These are phyloP conservation scores for Euclidium syriacum DNA, from an alignment of 345 rosid genomes.

Conservation along the genomic window DNA sequence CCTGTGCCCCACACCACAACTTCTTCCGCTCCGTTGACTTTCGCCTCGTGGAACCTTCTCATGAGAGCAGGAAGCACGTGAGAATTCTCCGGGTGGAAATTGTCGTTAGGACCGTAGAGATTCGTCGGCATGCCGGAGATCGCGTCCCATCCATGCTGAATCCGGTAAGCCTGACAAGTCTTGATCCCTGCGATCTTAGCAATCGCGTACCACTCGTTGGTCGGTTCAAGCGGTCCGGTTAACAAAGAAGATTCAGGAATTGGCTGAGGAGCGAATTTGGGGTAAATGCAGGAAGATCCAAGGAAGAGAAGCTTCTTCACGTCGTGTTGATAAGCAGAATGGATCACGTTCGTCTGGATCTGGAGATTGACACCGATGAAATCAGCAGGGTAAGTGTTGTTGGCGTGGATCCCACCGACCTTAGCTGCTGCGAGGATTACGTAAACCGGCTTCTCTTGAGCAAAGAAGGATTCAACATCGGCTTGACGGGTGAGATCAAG, in stretches of 20 bases:
- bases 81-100: conserved; percentile 88
- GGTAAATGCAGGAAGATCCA: conserved; percentile 95
- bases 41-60: conserved; percentile 86
- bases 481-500: conserved; percentile 85
- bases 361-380: conserved; percentile 89
- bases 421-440: conserved; percentile 89
- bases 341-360: conserved; percentile 89
- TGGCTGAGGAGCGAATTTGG: conserved; percentile 90
- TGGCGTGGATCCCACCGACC: conserved; percentile 97
- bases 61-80: conserved; percentile 91
- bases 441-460: conserved; percentile 55
- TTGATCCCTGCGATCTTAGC: conserved; percentile 94
- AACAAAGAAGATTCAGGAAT: conserved; percentile 75
- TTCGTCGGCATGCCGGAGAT: conserved; percentile 96
- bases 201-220: conserved; percentile 91
- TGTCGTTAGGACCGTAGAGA: conserved; percentile 81
- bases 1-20: conserved; percentile 99
- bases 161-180: conserved; percentile 87
- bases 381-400: conserved; percentile 93
- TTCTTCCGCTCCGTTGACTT: conserved; percentile 55
- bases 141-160: conserved; percentile 74
- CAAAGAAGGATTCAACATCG: conserved; percentile 71
- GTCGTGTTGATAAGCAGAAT: conserved; percentile 60
- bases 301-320: conserved; percentile 77
- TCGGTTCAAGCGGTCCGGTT: conserved; percentile 81